phyloP scores from a whole-genome alignment of 2,329 filamentous ascomycete genomes.

The Fusarium floridanum region DNA sequence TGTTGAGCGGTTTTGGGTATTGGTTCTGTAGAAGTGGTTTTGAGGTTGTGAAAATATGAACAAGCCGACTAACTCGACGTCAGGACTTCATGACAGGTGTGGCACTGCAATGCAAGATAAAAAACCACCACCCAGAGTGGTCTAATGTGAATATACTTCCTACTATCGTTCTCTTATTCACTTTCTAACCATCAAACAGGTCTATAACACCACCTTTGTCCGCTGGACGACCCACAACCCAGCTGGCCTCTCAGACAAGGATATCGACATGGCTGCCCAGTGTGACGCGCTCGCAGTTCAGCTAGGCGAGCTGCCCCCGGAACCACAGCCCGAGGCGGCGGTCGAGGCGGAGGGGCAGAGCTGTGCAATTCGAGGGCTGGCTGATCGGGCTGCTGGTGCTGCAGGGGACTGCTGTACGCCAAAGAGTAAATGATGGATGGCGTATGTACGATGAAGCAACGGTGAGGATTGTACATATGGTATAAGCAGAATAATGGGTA shows the following conservation, averaged over 20 bases:
- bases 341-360: conserved; percentile 41
- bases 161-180: not conserved
- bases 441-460: not conserved
- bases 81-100: conserved; percentile 83
- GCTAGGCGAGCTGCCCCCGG: conserved; percentile 65
- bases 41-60: not conserved
- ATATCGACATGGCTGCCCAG: conserved; percentile 70
- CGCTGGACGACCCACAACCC: conserved; percentile 81
- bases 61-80: conserved; percentile 10
- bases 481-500: not conserved
- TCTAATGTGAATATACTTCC: conserved; percentile 68
- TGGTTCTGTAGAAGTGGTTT: not conserved
- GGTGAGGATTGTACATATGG: not conserved
- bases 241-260: conserved; percentile 72
- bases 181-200: conserved; percentile 55
- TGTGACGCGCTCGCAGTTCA: conserved; percentile 71
- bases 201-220: conserved; percentile 78
- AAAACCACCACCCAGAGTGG: conserved; percentile 83
- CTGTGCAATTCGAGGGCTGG: conserved; percentile 58
- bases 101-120: conserved; percentile 74
- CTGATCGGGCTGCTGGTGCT: conserved; percentile 58
- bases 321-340: conserved; percentile 39
- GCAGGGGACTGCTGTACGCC: conserved; percentile 69
- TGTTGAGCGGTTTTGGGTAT: not conserved
- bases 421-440: conserved; percentile 45